Base-by-base conservation (phyloP, 495 filamentous ascomycete genomes). In the Aspergillus indologenus region DNA sequence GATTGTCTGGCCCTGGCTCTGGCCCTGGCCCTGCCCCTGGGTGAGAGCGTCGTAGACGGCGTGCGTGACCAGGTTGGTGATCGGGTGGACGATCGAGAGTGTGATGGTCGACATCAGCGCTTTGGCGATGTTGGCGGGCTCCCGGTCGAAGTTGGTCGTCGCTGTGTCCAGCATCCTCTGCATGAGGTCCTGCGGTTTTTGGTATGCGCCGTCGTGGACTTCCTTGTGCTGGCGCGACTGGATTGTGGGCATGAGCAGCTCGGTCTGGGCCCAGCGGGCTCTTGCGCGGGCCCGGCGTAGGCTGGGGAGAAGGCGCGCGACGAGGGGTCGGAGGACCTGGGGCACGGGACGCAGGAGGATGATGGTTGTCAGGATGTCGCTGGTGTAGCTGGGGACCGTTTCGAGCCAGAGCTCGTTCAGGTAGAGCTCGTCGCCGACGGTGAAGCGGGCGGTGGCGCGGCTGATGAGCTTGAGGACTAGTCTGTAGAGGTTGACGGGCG, bases 341-440 rank as follows among this genome's bases (percentile, higher is more conserved):
- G 79, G 79, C 18, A 78, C 54, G 3, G 67, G 60, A 4, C 69
- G 65, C 1, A 81, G 62, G 0, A 69, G 45, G 6, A 67, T 19
- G 1, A 75, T 51, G 1, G 71, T 71, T 2, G 64, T 54, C 18
- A 78, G 74, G 0, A 83, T 56, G 45, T 84, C 76, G 18, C 81
- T 46, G 1, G 85, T 83, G 68, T 84, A 88, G 15, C 67, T 73
- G 56, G 80, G 75, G 24, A 81, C 76, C 15, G 73, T 68, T 2
- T 79, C 64, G 22, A 87, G 67, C 75, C 86, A 89, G 53, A 82
- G 71, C 51, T 82, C 75, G 14, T 80, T 74, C 12, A 78, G 75
- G 57, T 79, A 81, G 11, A 85, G 65, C 6, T 73, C 69, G 0
- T 75, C 62, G 23, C 84, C 85, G 54, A 84, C 75, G 46, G 87